Evolutionary conservation across 352 stramenopile species (phyloP), one percentile per base, ranked within the genome.

Genomic region (Phytophthora brassicae): DNA sequence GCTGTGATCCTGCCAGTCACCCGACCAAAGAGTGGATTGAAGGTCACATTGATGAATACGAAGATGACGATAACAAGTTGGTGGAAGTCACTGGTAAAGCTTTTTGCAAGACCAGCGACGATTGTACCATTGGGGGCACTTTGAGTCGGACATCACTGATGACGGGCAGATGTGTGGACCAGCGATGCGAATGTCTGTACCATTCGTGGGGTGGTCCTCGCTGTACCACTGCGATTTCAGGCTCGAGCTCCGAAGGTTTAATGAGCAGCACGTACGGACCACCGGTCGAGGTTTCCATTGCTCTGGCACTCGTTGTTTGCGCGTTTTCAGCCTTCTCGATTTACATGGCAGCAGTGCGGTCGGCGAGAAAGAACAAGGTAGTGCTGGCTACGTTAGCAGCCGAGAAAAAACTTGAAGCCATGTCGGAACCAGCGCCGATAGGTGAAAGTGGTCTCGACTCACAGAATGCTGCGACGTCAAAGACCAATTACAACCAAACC

Each of bases 141-240:
- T 9, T 70, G 1, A 44, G 57, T 16, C 51, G 24, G 24, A 67
- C 48, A 0, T 35, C 48, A 7, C n/a, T 82, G 8, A 69, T 61
- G 49, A 86, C 66, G 0, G 77, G 77, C 12, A 77, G 65, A 20
- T 91, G 81, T 29, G 58, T 74, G 2, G 75, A 78, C 0, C 17
- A 62, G 6, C 67, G 81, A 1, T 91, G 81, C 22, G 41, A 81
- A 17, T 90, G 81, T 50, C 54, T 56, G n/a, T 75, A 72, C 31
- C 42, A 50, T 9, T 76, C 75, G 3, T 90, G 80, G 80, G 71
- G 65, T 1, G 80, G 80, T n/a, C 80, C 80, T 35, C 80, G 80
- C 2, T 89, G 80, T 36, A 88, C 77, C 3, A 88, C 74, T 12
- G 65, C 71, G 0, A 48, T 68, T 2, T 54, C 56, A 6, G 65